Base-by-base conservation (phyloP, 2,329 filamentous ascomycete species). In the Colletotrichum acutatum region DNA sequence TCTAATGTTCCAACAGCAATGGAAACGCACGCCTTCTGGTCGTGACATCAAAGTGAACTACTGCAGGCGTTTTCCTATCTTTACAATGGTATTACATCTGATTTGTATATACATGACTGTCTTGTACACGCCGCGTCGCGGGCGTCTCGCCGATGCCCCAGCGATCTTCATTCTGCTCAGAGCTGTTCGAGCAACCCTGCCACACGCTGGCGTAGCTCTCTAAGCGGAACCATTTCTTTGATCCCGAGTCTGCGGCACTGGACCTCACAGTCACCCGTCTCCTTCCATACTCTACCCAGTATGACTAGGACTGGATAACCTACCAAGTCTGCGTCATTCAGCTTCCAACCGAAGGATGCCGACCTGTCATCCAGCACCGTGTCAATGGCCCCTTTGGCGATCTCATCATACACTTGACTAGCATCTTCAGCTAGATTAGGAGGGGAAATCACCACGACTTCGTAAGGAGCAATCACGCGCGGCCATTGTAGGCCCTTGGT, bases 241-340 rank as follows among this genome's bases (percentile, higher is more conserved):
- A 93, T 74, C 0, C 86, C 87, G 30, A 96, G 83, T 68, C 89
- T 87, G 72, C 94, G 88, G 82, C 94, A 96, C 79, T 97, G 94
- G 34, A 98, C 89, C 80, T 97, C 95, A 49, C 93, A 89, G n/a
- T 84, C 81, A 57, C 85, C 84, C 1, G 86, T 83, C 49, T 88
- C 83, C 57, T 78, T 84, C 92, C 93, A 97, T 4, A 85, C 85
- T 74, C 89, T 92, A 0, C 96, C 96, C 37, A 98, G 82, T 2
- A 98, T 87, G 14, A 98, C 86, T 9, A 96, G 87, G 14, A 98
- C 86, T 0, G 96, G 96, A 80, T 97, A 98, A 3, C 97, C 97
- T 67, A 96, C 90, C 71, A 97, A 80, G 81, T 98, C 95, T 1
- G 96, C 97, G 83, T 99, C 97, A 49, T 90, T 91, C 79, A 98